Evolutionary conservation across 1,139 yeast genomes (phyloP), one percentile per base, ranked within the genome.

Genomic region (Yarrowia galli): DNA sequence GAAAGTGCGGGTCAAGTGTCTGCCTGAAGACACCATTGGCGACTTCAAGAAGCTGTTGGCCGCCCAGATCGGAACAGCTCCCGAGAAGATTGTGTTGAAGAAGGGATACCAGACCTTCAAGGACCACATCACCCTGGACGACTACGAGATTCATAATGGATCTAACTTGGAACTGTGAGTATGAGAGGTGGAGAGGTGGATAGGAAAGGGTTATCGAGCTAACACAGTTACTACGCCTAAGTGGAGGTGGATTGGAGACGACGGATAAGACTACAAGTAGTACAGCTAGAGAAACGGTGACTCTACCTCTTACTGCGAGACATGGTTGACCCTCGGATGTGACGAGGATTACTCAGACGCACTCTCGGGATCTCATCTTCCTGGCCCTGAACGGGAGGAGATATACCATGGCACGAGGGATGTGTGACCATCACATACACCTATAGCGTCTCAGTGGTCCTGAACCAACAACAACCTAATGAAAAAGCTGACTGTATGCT

Each of bases 71-170:
- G 97, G 97, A 2, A 89, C 93, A 0, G 80, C 87, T 1, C 80
- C 85, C 60, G 89, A 87, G 48, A 91, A 91, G 76, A 80, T 88
- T 71, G 77, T 77, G 5, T 74, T 79, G 28, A 79, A 78, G 67
- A 78, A 78, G 69, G 80, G 81, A 10, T 89, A 92, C 74, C 89
- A 87, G 70, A 86, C 91, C 0, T 88, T 86, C 77, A 93, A 93
- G 76, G 96, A 95, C 74, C 98, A 92, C 75, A 93, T 95, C 69
- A 84, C 93, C 0, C 81, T 95, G 67, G 97, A 89, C 28, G 99
- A 95, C 77, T 95, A 96, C 76, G 99, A 95, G 77, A 87, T 95
- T 18, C 97, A 92, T 75, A 89, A 92, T 76, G 97, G 97, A 23
- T 89, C 90, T 73, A 91, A 89, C 76, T 80, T 95, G 72, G 99